phyloP scores from a whole-genome alignment of 176 grass and related monocot genomes.

The Panicum miliaceum region DNA sequence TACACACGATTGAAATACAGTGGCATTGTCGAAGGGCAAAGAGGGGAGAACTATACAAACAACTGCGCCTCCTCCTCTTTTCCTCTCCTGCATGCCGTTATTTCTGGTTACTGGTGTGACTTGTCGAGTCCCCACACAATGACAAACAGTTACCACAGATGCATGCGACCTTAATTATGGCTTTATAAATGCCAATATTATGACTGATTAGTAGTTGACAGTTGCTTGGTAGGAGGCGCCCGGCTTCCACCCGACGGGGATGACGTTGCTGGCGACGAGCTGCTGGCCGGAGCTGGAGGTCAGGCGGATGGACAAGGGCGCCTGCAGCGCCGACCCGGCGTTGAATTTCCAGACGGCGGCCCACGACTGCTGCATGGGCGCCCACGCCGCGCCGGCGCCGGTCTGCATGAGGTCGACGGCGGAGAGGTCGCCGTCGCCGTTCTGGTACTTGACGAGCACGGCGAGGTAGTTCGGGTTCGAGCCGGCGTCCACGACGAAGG shows the following conservation, averaged over 20 bases:
- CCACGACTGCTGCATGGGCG: conserved; percentile 60
- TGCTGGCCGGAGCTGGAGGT: conserved; percentile 50
- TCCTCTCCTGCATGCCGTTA: background rate
- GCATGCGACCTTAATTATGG: no score
- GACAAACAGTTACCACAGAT: no score
- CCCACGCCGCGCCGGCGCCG: conserved; percentile 28
- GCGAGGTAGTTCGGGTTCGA: conserved; percentile 63
- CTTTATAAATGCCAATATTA: background rate
- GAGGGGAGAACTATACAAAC: conserved; percentile 30
- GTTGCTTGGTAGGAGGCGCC: conserved; percentile 48
- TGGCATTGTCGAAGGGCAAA: background rate
- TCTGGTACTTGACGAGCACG: conserved; percentile 56
- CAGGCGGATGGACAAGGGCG: conserved; percentile 64
- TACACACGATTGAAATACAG: background rate
- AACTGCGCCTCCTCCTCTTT: conserved; percentile 31
- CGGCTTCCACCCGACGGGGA: conserved; percentile 54
- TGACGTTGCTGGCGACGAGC: conserved; percentile 55
- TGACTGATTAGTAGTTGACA: conserved; percentile 50
- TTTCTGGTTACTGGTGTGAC: no score
- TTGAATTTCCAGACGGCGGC: conserved; percentile 62
- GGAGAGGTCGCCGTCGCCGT: conserved; percentile 60
- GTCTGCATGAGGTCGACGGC: conserved; percentile 60
- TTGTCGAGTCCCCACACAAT: no score
- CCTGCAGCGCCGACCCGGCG: conserved; percentile 45
- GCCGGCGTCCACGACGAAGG: conserved; percentile 60